These are phyloP conservation scores for Osmozyma mogii DNA, from an alignment of 805 yeast genomes.

Conservation along the genomic window DNA sequence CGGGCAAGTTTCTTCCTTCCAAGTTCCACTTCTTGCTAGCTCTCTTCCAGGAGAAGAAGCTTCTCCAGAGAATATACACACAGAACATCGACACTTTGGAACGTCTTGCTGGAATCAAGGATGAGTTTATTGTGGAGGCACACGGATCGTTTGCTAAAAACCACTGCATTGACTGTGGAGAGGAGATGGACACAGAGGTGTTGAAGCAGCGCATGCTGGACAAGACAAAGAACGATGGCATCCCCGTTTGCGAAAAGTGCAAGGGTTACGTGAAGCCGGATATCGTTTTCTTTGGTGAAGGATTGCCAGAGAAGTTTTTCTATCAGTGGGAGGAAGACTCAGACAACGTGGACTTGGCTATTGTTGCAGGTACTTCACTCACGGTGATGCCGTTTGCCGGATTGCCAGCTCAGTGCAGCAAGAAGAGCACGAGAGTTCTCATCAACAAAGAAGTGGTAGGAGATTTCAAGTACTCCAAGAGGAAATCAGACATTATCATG, in stretches of 20 bases:
- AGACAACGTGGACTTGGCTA: conserved; percentile 54
- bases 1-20: conserved; percentile 82
- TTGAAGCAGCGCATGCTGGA: conserved; percentile 35
- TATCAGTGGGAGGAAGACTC: conserved; percentile 54
- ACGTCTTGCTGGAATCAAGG: conserved; percentile 68
- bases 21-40: conserved; percentile 68
- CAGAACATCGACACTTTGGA: conserved; percentile 94
- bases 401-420: conserved; percentile 59
- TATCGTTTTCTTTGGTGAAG: conserved; percentile 92
- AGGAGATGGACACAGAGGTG: conserved; percentile 40
- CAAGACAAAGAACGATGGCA: conserved; percentile 20
- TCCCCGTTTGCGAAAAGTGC: conserved; percentile 58
- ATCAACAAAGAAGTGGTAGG: conserved; percentile 78
- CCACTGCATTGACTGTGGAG: conserved; percentile 73
- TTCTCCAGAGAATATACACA: conserved; percentile 68
- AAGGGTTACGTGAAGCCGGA: conserved; percentile 82
- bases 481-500: conserved; percentile 54
- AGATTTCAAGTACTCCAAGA: conserved; percentile 40
- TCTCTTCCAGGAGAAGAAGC: conserved; percentile 55
- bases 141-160: conserved; percentile 88
- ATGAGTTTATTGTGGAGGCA: conserved; percentile 70
- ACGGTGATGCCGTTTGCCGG: conserved; percentile 88
- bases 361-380: conserved; percentile 89
- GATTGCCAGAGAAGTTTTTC: conserved; percentile 65
- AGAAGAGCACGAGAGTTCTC: conserved; percentile 46